Evolutionary conservation across 306 rosid genomes (phyloP).

Genomic region (Quercus variabilis): DNA sequence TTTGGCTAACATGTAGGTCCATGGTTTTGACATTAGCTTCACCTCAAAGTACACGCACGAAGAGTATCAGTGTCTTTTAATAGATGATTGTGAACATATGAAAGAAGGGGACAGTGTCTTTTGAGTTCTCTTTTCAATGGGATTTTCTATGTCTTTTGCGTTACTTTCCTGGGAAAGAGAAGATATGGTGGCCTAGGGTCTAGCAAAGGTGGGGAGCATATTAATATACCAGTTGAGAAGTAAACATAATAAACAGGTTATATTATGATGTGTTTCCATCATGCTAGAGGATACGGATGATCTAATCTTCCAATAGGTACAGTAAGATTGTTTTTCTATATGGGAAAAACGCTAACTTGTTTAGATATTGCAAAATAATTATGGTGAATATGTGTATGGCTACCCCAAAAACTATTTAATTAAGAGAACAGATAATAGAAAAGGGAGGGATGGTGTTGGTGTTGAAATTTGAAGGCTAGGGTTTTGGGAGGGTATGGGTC

Average conservation of each 20-base stretch:
- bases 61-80: conserved; percentile 14
- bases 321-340: background rate
- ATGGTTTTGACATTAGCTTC: conserved; percentile 11
- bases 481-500: conserved; percentile 9
- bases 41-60: conserved; percentile 1
- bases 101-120: background rate
- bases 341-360: conserved; percentile 1
- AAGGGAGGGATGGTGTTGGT: background rate
- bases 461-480: conserved; percentile 4
- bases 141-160: conserved; percentile 4
- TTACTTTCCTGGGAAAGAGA: conserved; percentile 6
- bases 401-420: background rate
- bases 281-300: conserved; percentile 14
- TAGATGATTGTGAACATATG: conserved; percentile 5
- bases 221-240: conserved; percentile 14
- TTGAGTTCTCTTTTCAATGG: background rate
- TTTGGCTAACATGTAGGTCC: conserved; percentile 32
- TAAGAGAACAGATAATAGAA: background rate
- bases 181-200: background rate
- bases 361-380: background rate
- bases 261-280: background rate
- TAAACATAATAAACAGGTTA: conserved; percentile 1
- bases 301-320: conserved; percentile 32
- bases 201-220: conserved; percentile 28
- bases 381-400: background rate